Evolutionary conservation across 768 basidiomycete genomes (phyloP).

Genomic region (Trametes meyenii): DNA sequence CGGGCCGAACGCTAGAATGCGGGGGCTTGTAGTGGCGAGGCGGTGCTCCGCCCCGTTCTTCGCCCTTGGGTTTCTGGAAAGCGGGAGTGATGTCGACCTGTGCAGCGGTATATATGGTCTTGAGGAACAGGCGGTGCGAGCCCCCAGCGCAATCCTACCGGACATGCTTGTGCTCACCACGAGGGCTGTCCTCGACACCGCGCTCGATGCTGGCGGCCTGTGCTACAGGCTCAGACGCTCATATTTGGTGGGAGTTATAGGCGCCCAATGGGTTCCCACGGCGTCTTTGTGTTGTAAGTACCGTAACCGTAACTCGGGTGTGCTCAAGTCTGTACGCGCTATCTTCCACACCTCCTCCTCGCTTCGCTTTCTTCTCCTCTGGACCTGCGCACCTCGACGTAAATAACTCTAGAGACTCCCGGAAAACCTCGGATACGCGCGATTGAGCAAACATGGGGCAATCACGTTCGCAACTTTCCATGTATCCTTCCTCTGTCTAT

Average conservation of each 20-base stretch:
- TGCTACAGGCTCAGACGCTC: slow-evolving; percentile 4
- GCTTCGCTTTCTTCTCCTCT: neutral
- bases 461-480: slow-evolving; percentile 61
- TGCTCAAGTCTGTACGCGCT: slow-evolving; percentile 15
- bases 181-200: slow-evolving; percentile 23
- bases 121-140: slow-evolving; percentile 12
- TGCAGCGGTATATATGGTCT: slow-evolving; percentile 14
- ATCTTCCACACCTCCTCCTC: slow-evolving; percentile 1
- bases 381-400: neutral
- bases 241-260: neutral
- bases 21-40: slow-evolving; percentile 8
- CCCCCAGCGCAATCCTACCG: slow-evolving; percentile 2
- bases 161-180: slow-evolving; percentile 13
- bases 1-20: slow-evolving; percentile 8
- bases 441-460: slow-evolving; percentile 66
- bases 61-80: slow-evolving; percentile 13
- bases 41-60: slow-evolving; percentile 16
- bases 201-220: slow-evolving; percentile 2
- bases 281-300: slow-evolving; percentile 22
- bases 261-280: slow-evolving; percentile 20
- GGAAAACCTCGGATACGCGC: neutral
- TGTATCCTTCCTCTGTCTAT: neutral
- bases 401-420: neutral
- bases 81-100: slow-evolving; percentile 4
- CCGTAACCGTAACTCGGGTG: neutral